phyloP scores from a whole-genome alignment of 306 rosid genomes.

The Pterocarpus macrocarpus region DNA sequence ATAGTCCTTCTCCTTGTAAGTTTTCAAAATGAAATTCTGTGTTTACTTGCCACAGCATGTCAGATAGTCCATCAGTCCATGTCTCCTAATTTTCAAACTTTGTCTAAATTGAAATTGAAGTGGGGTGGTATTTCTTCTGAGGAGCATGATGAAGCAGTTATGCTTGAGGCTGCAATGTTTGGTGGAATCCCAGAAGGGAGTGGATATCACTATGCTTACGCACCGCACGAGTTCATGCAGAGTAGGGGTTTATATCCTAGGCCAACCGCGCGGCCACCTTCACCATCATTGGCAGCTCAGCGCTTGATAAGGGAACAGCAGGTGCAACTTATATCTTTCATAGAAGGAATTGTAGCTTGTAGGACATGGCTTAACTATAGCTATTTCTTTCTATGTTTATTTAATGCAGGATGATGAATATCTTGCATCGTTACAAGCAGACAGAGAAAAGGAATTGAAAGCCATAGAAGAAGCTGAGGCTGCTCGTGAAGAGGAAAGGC shows the following conservation, averaged over 20 bases:
- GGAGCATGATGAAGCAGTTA: constrained; percentile 95
- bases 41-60: constrained; percentile 15
- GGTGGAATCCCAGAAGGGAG: constrained; percentile 92
- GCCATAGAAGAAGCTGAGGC: constrained; percentile 85
- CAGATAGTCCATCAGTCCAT: not conserved
- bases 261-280: constrained; percentile 77
- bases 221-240: constrained; percentile 73
- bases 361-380: constrained; percentile 26
- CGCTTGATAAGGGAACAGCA: constrained; percentile 95
- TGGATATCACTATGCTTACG: constrained; percentile 69
- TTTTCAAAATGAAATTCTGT: constrained; percentile 21
- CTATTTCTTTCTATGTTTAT: constrained; percentile 28
- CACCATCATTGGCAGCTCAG: constrained; percentile 86
- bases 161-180: constrained; percentile 98
- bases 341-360: constrained; percentile 16
- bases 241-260: constrained; percentile 53
- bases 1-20: constrained; percentile 38
- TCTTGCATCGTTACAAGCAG: constrained; percentile 89
- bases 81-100: constrained; percentile 38
- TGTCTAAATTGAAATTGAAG: constrained; percentile 57
- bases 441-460: constrained; percentile 85
- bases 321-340: constrained; percentile 59
- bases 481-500: constrained; percentile 81
- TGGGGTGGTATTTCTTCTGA: constrained; percentile 96
- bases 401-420: constrained; percentile 92